Evolutionary conservation across 495 filamentous ascomycete genomes (phyloP), one percentile per base, ranked within the genome.

Genomic region (Neurospora africana): DNA sequence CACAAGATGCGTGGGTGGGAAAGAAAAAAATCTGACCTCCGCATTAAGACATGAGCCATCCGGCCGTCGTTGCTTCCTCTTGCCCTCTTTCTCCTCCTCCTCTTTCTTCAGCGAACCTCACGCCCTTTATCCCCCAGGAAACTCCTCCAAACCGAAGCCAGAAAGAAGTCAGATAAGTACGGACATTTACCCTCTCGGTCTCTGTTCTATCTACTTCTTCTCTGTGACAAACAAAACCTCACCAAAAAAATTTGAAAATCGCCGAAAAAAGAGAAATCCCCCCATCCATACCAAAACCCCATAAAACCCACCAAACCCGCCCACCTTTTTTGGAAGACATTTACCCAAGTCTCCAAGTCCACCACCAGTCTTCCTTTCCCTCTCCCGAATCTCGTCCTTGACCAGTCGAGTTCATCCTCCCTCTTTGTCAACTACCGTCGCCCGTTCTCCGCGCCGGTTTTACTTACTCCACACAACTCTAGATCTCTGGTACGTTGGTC

Each of bases 221-320:
- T 81, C 75, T 77, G 76, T 61, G 61, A 40, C 36, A 74, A 73
- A 74, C 74, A 77, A 84, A 83, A 84, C 79, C 53, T 72, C 75
- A 72, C 72, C 75, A 84, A 85, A 85, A 85, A 85, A 85, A 83
- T 68, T 81, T 82, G 74, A 80, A 85, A 85, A 85, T 74, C 73
- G 74, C 72, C 74, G 69, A 75, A 80, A 82, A 65, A 65, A 65
- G 53, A 65, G 53, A 65, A 65, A 65, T 65, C 53, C 15, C 53
- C 53, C 53, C 53, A 65, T 65, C 53, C 23, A 65, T 65, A 65
- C 53, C 53, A 15, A 65, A 82, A 76, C 77, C 80, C 74, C 75
- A 79, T 83, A 72, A 78, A 74, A 76, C 71, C 69, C 68, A 72
- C 65, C 70, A 77, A 75, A 72, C 68, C 69, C 75, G 38, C 73